Conservation (phyloP, 2,329 filamentous ascomycete species). For the Fusarium caatingaense region DNA sequence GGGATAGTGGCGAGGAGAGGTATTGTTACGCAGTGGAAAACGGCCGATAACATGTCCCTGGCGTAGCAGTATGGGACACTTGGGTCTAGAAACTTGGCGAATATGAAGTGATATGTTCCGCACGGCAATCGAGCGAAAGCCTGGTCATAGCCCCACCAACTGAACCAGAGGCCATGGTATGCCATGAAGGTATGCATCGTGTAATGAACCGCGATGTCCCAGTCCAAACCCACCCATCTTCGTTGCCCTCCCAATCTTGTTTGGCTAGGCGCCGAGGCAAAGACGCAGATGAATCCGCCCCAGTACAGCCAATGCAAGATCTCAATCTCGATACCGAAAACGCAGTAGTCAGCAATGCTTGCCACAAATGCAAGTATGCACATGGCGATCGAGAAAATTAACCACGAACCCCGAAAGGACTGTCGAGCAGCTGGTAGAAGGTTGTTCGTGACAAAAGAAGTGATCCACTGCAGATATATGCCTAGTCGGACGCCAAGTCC, state of each 20-base stretch:
- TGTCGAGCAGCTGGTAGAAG: not conserved
- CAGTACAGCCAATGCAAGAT: not conserved
- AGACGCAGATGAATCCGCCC: not conserved
- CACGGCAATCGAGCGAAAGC: not conserved
- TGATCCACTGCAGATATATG: not conserved
- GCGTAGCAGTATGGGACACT: accelerated
- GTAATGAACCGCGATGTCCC: accelerated
- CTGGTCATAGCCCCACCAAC: accelerated
- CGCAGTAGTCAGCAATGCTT: accelerated
- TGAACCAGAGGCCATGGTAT: accelerated
- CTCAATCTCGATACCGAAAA: not conserved
- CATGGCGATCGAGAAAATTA: not conserved
- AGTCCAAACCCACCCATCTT: accelerated
- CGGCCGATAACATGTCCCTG: no score
- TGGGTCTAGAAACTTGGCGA: not conserved
- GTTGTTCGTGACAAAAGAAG: accelerated
- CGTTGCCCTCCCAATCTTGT: accelerated
- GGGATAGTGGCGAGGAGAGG: no score
- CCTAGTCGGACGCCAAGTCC: not conserved
- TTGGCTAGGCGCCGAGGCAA: accelerated
- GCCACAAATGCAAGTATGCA: not conserved
- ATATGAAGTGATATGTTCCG: accelerated
- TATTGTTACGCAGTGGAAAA: no score
- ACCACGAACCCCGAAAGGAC: accelerated
- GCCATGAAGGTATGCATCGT: accelerated